Conservation (phyloP, 176 grass and related monocot species). For the Miscanthus lutarioriparius region DNA sequence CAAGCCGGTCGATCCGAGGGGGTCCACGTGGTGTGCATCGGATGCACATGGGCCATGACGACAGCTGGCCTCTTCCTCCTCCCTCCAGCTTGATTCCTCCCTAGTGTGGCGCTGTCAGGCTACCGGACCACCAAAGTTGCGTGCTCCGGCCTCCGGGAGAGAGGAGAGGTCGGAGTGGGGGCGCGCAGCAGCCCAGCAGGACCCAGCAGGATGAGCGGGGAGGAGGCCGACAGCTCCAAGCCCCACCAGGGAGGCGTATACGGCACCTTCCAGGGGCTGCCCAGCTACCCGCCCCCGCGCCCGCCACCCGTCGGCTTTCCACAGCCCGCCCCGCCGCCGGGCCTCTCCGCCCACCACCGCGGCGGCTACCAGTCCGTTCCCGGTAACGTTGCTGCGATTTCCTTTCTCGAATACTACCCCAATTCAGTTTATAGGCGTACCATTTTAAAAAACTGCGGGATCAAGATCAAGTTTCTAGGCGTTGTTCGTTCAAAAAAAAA, state of each 20-base stretch:
- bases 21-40: not conserved
- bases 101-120: not conserved
- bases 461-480: not conserved
- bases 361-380: slow-evolving; percentile 58
- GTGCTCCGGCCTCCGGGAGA: not conserved
- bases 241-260: slow-evolving; percentile 40
- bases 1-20: not conserved
- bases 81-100: not conserved
- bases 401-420: not conserved
- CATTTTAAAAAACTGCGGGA: not conserved
- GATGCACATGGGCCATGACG: not conserved
- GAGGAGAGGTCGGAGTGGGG: not conserved
- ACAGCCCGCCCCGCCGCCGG: slow-evolving; percentile 60
- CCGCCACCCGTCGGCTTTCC: slow-evolving; percentile 68
- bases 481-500: not conserved
- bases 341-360: slow-evolving; percentile 44
- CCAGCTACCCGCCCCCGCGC: slow-evolving; percentile 62
- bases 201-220: not conserved
- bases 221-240: not conserved
- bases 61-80: not conserved
- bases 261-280: slow-evolving; percentile 72
- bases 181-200: not conserved
- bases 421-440: not conserved
- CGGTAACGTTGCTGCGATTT: slow-evolving; percentile 35
- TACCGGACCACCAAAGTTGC: not conserved